A percentile compares a stretch with the other conserved stretches of the same genome.
These are phyloP conservation scores for Juglanconis oblonga DNA, from an alignment of 2,329 filamentous ascomycete species.

Conservation along the genomic window DNA sequence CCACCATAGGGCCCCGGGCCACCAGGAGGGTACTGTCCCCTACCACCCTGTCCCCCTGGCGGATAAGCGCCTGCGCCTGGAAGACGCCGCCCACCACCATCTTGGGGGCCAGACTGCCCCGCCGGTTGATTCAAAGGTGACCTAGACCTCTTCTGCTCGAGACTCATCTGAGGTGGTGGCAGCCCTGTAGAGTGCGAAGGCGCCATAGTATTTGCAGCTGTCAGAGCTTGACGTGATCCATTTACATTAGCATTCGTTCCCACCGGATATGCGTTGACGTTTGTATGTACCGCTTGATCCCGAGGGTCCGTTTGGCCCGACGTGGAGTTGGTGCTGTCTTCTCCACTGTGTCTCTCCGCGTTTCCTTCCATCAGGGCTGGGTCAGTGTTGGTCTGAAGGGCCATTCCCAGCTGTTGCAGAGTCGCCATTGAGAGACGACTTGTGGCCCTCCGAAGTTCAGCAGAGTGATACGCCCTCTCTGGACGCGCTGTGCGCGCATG, in stretches of 20 bases:
- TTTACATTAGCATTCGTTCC: slow-evolving; percentile 53
- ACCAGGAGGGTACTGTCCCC: slow-evolving; percentile 11
- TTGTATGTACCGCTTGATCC: slow-evolving; percentile 49
- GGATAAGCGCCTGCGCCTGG: slow-evolving; percentile 30
- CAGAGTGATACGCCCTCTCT: slow-evolving; percentile 68
- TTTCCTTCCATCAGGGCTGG: slow-evolving; percentile 17
- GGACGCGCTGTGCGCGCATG: slow-evolving; percentile 64
- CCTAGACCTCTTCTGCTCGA: slow-evolving; percentile 39
- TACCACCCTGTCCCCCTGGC: slow-evolving; percentile 25
- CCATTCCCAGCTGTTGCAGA: slow-evolving; percentile 73
- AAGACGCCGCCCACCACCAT: slow-evolving; percentile 19
- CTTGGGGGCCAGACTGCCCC: slow-evolving; percentile 25
- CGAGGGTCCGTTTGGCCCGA: slow-evolving; percentile 32
- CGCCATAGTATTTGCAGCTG: slow-evolving; percentile 33
- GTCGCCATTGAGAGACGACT: slow-evolving; percentile 82
- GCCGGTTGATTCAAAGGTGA: slow-evolving; percentile 41
- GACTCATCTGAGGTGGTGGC: slow-evolving; percentile 39
- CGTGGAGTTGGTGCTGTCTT: slow-evolving; percentile 31
- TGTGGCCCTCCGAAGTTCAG: slow-evolving; percentile 76
- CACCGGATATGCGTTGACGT: slow-evolving; percentile 44
- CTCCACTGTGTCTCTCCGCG: slow-evolving; percentile 24
- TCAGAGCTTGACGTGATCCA: slow-evolving; percentile 53
- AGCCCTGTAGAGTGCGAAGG: slow-evolving; percentile 34
- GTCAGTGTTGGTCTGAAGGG: slow-evolving; percentile 28
- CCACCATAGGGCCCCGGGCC: slow-evolving; percentile 9